phyloP scores from a whole-genome alignment of 1,284 basidiomycete species.

The Tilletia setariae region DNA sequence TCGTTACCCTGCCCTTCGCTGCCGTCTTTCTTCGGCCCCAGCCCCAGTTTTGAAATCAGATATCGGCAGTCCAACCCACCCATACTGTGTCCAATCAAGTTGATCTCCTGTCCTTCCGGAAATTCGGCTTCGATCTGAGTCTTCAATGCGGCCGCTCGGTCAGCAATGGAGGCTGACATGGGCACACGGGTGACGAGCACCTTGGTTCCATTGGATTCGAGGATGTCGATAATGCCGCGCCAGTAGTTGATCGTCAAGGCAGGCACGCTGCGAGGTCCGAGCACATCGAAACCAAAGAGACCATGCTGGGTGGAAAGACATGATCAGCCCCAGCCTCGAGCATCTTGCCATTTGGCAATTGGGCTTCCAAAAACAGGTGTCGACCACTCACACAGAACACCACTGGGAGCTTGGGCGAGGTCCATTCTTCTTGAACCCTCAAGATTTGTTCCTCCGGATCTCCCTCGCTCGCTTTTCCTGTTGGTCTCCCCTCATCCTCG shows the following conservation, averaged over 20 bases:
- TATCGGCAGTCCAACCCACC: conserved; percentile 91
- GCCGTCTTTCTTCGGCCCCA: neutral
- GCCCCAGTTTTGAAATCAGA: conserved; percentile 60
- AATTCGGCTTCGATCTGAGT: conserved; percentile 73
- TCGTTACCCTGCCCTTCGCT: neutral
- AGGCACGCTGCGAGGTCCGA: conserved; percentile 62
- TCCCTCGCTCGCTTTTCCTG: conserved; percentile 7
- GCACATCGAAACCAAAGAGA: conserved; percentile 44
- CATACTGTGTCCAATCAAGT: conserved; percentile 93
- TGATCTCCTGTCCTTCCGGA: conserved; percentile 70
- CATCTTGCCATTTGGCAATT: neutral
- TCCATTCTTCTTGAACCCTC: conserved; percentile 20
- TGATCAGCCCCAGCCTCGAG: neutral
- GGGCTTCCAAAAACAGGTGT: neutral
- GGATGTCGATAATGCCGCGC: conserved; percentile 86
- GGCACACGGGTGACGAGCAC: conserved; percentile 88
- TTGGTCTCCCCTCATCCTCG: neutral
- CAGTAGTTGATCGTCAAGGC: conserved; percentile 84
- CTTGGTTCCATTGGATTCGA: conserved; percentile 81
- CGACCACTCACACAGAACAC: conserved; percentile 19
- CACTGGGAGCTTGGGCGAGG: conserved; percentile 21
- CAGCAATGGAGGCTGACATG: conserved; percentile 63
- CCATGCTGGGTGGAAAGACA: conserved; percentile 13
- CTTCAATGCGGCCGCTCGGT: conserved; percentile 77
- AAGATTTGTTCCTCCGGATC: conserved; percentile 18